Evolutionary conservation across 1,139 yeast genomes (phyloP), one percentile per base, ranked within the genome.

Genomic region (Yamadazyma sp.): DNA sequence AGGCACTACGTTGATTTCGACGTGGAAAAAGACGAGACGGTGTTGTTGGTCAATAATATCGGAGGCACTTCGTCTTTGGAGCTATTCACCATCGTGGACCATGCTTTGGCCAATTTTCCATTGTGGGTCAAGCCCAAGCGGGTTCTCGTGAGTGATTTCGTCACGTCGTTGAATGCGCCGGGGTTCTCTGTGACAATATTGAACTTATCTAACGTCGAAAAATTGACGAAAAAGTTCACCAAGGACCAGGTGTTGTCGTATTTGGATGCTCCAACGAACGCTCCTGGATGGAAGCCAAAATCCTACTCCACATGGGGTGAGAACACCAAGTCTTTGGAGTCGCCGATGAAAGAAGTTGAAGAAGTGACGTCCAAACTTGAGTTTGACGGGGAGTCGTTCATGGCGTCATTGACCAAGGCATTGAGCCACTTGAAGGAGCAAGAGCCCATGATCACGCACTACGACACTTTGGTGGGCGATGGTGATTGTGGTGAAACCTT

Each of bases 401-500:
- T 64, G 45, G 47, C 53, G 2, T 58, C 71, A 8, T 59, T 83
- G 35, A 57, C 55, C 20, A 51, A 61, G 5, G 91, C 87, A 23
- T 76, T 87, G 49, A 44, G 67, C 52, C 73, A 52, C 38, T 63
- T 61, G 58, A 77, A 61, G 51, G 73, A 59, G 55, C 72, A 60
- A 66, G 97, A 89, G 59, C 94, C 96, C 4, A 75, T 79, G 50
- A 84, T 91, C 54, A 91, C 97, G 0, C 76, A 79, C 45, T 82
- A 85, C 51, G 98, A 91, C 55, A 86, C 95, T 2, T 73, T 82
- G 50, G 97, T 92, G 2, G 98, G 98, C 45, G 98, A 91, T 60
- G 98, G 98, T 51, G 98, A 91, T 59, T 89, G 97, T 64, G 98
- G 98, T 34, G 94, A 87, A 54, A 91, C 97, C 0, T 67, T 91